Evolutionary conservation across 2,329 filamentous ascomycete genomes (phyloP).

Genomic region (Aotearoamyces nothofagi): DNA sequence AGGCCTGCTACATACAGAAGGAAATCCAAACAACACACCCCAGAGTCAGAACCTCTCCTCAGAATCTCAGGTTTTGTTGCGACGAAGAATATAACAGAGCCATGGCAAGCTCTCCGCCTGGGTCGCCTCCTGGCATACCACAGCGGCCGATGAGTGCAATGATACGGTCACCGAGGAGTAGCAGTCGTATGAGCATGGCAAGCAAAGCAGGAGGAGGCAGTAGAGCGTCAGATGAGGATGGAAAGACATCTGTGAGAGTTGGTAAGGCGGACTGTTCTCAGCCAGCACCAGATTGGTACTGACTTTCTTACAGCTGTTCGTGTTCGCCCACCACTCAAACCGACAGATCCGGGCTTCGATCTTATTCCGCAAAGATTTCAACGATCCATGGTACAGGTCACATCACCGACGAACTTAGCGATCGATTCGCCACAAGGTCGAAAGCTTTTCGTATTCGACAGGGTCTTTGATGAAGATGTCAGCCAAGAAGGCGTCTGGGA

Average conservation of each 20-base stretch:
- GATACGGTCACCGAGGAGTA: slow-evolving; percentile 61
- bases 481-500: slow-evolving; percentile 87
- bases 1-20: too few species aligned
- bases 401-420: slow-evolving; percentile 66
- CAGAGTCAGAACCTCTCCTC: too few species aligned
- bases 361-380: slow-evolving; percentile 94
- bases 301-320: slow-evolving; percentile 54
- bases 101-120: slow-evolving; percentile 58
- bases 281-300: slow-evolving; percentile 2
- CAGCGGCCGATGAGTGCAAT: slow-evolving; percentile 70
- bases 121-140: slow-evolving; percentile 39
- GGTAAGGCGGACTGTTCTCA: slow-evolving; percentile 64
- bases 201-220: slow-evolving; percentile 64
- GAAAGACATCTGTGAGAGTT: slow-evolving; percentile 87
- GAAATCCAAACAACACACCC: too few species aligned
- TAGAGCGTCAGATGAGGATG: slow-evolving; percentile 78
- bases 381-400: slow-evolving; percentile 80
- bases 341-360: slow-evolving; percentile 82
- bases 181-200: slow-evolving; percentile 72
- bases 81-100: slow-evolving; percentile 15
- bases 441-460: slow-evolving; percentile 93
- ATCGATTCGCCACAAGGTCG: slow-evolving; percentile 86
- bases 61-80: slow-evolving; percentile 20
- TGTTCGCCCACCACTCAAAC: slow-evolving; percentile 71
- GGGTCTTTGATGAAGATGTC: slow-evolving; percentile 74